These are phyloP conservation scores for Moricandia arvensis DNA, from an alignment of 345 rosid genomes.

Conservation along the genomic window DNA sequence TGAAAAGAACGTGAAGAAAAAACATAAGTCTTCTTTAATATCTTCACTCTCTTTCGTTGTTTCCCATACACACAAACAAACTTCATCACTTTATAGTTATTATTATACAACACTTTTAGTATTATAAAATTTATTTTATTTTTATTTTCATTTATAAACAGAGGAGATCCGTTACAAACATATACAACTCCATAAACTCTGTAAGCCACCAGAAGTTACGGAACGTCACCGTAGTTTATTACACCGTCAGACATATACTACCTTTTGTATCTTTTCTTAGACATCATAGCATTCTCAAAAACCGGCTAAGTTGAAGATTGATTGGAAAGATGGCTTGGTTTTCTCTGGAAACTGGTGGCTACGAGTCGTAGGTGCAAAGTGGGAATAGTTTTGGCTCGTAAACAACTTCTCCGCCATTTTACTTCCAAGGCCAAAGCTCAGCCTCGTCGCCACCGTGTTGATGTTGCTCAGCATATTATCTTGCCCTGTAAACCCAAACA, in stretches of 20 bases:
- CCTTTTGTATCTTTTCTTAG: neutral
- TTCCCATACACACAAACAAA: no score
- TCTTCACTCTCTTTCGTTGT: no score
- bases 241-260: neutral
- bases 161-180: neutral
- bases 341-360: constrained; percentile 6
- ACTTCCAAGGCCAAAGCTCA: constrained; percentile 23
- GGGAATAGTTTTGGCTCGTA: constrained; percentile 32
- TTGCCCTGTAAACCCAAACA: constrained; percentile 25
- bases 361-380: constrained; percentile 26
- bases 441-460: constrained; percentile 16
- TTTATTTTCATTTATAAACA: constrained; percentile 5
- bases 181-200: constrained; percentile 20
- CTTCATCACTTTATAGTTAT: no score
- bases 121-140: no score
- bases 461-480: constrained; percentile 31
- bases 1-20: no score
- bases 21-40: no score
- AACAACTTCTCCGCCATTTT: constrained; percentile 26
- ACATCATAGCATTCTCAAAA: constrained; percentile 10
- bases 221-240: neutral
- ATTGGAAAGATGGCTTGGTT: constrained; percentile 20
- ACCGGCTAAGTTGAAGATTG: constrained; percentile 26
- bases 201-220: neutral
- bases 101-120: no score